These are phyloP conservation scores for Fusarium scirpi DNA, from an alignment of 2,329 filamentous ascomycete genomes.

Conservation along the genomic window DNA sequence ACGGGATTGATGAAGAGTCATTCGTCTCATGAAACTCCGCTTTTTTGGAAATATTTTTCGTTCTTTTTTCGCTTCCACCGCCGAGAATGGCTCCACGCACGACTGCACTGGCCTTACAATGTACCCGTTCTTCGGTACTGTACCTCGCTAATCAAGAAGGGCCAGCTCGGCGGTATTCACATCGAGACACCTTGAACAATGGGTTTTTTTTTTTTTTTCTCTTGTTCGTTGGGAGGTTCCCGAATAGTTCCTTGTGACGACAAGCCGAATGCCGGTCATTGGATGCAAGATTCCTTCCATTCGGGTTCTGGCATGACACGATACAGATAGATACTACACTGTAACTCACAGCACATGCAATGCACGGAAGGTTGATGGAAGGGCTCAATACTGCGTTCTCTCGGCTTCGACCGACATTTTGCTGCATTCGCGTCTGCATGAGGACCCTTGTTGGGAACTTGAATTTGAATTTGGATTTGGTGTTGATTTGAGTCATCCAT, in stretches of 20 bases:
- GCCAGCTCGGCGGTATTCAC: conserved; percentile 31
- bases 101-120: neutral
- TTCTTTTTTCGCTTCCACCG: conserved; percentile 36
- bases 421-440: conserved; percentile 9
- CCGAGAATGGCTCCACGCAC: conserved; percentile 23
- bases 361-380: conserved; percentile 14
- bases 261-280: conserved; percentile 8
- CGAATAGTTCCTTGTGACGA: neutral
- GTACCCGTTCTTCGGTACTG: conserved; percentile 6
- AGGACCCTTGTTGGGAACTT: conserved; percentile 3
- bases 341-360: conserved; percentile 16
- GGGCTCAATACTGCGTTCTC: conserved; percentile 11
- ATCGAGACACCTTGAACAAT: conserved; percentile 12
- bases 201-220: neutral
- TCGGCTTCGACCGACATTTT: conserved; percentile 23
- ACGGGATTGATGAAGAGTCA: conserved; percentile 38
- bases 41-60: conserved; percentile 30
- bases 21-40: conserved; percentile 25
- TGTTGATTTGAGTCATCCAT: conserved; percentile 15
- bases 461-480: neutral
- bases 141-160: conserved; percentile 26
- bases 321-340: neutral
- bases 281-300: conserved; percentile 24
- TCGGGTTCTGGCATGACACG: conserved; percentile 1
- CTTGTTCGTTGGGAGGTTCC: conserved; percentile 3